Evolutionary conservation across 306 rosid species (phyloP).

Genomic region (Abrus precatorius): DNA sequence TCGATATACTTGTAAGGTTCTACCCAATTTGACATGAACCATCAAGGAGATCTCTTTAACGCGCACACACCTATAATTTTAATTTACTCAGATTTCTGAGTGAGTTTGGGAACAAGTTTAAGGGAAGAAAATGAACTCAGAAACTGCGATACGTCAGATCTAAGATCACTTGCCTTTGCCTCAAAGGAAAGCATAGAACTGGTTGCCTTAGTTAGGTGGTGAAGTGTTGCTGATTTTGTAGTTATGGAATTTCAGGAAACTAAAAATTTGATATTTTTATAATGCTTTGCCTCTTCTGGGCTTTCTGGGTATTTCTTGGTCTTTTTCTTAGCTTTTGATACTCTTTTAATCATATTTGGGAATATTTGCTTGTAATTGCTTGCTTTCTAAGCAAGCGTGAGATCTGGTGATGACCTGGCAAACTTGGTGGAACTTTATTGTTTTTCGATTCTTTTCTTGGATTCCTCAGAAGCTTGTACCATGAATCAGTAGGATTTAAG

Average conservation of each 20-base stretch:
- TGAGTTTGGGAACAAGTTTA: conserved; percentile 38
- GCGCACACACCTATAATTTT: not conserved
- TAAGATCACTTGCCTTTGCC: conserved; percentile 6
- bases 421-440: conserved; percentile 45
- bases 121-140: conserved; percentile 19
- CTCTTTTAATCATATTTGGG: conserved; percentile 35
- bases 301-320: conserved; percentile 51
- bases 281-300: conserved; percentile 37
- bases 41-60: conserved; percentile 13
- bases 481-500: conserved; percentile 45
- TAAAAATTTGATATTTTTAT: conserved; percentile 25
- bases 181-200: conserved; percentile 17
- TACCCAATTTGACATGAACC: not conserved
- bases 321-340: conserved; percentile 46
- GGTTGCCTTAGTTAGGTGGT: not conserved
- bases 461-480: conserved; percentile 49
- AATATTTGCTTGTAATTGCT: conserved; percentile 61
- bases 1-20: not conserved
- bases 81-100: not conserved
- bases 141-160: conserved; percentile 31
- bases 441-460: conserved; percentile 64
- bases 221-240: conserved; percentile 39
- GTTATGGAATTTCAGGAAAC: conserved; percentile 45
- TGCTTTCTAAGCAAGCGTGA: conserved; percentile 60
- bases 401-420: conserved; percentile 47